phyloP scores from a whole-genome alignment of 208 protist species.

The Trypanosoma scelopori region DNA sequence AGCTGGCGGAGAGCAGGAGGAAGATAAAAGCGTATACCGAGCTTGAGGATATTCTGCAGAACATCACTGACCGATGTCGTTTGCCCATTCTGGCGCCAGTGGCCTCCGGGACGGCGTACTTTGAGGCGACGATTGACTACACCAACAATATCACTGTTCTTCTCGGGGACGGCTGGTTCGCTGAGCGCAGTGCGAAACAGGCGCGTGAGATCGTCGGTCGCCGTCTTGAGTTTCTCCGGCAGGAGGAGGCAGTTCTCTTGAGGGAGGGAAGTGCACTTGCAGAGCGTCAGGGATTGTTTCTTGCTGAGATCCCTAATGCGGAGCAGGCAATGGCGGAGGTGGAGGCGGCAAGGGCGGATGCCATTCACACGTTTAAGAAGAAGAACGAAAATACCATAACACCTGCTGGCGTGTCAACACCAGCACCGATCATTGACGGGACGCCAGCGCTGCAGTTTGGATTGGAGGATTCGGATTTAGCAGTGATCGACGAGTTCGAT shows the following conservation, averaged over 20 bases:
- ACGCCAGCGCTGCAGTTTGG: slow-evolving; percentile 1
- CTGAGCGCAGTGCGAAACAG: slow-evolving; percentile 81
- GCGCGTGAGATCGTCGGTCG: slow-evolving; percentile 62
- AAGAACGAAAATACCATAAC: not conserved
- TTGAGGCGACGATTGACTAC: slow-evolving; percentile 64
- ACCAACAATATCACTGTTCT: slow-evolving; percentile 87
- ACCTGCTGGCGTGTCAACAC: not conserved
- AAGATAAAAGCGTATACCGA: slow-evolving; percentile 52
- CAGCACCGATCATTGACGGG: not conserved
- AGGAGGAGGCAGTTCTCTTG: slow-evolving; percentile 61
- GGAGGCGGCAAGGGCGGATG: slow-evolving; percentile 23
- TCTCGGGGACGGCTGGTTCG: slow-evolving; percentile 89
- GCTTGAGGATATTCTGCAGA: slow-evolving; percentile 50
- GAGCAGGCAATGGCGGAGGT: slow-evolving; percentile 47
- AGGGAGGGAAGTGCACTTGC: slow-evolving; percentile 58
- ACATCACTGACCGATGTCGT: slow-evolving; percentile 54
- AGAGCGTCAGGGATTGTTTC: slow-evolving; percentile 57
- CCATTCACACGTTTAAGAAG: not conserved
- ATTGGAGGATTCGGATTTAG: slow-evolving; percentile 30
- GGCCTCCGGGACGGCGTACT: slow-evolving; percentile 78
- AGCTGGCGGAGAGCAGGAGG: slow-evolving; percentile 27
- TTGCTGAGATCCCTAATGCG: slow-evolving; percentile 64
- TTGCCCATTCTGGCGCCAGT: slow-evolving; percentile 74
- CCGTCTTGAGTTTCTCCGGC: slow-evolving; percentile 66
- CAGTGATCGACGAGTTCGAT: slow-evolving; percentile 74